Evolutionary conservation across 768 basidiomycete species (phyloP).

Genomic region (Gyrodon lividus): DNA sequence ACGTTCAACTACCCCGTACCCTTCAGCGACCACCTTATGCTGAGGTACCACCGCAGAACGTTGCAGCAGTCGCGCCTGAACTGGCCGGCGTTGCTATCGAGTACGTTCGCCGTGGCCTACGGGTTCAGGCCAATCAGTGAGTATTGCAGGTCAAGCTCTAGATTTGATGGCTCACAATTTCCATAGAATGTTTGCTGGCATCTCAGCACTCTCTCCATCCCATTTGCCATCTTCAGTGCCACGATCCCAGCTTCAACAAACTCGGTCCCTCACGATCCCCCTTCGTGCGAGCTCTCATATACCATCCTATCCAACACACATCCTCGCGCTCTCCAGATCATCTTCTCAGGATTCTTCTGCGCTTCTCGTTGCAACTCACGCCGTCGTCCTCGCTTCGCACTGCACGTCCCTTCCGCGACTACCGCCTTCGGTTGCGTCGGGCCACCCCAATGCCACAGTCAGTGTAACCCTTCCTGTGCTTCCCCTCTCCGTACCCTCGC

Average conservation of each 20-base stretch:
- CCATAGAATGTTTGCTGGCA: conserved; percentile 37
- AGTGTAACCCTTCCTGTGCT: conserved; percentile 57
- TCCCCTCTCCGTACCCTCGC: conserved; percentile 60
- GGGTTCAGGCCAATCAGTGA: conserved; percentile 44
- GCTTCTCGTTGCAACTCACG: conserved; percentile 65
- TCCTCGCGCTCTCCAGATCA: conserved; percentile 44
- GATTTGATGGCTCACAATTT: conserved; percentile 34
- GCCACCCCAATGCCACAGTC: conserved; percentile 31
- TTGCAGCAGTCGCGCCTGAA: conserved; percentile 53
- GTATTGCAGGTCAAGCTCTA: conserved; percentile 18
- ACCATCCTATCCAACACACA: conserved; percentile 46
- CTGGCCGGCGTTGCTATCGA: conserved; percentile 55
- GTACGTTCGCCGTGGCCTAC: conserved; percentile 57
- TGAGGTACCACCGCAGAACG: conserved; percentile 54
- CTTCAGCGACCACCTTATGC: conserved; percentile 61
- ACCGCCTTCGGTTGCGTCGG: conserved; percentile 37
- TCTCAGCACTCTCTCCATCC: conserved; percentile 49
- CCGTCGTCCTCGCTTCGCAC: conserved; percentile 64
- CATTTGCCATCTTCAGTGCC: conserved; percentile 36
- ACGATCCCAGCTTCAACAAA: conserved; percentile 33
- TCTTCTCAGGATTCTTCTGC: conserved; percentile 32
- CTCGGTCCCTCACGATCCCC: conserved; percentile 30
- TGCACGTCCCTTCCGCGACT: conserved; percentile 64
- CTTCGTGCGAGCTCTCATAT: conserved; percentile 26
- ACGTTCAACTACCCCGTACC: conserved; percentile 69